phyloP scores from a whole-genome alignment of 495 filamentous ascomycete genomes.

The Penicillium bialowiezense region DNA sequence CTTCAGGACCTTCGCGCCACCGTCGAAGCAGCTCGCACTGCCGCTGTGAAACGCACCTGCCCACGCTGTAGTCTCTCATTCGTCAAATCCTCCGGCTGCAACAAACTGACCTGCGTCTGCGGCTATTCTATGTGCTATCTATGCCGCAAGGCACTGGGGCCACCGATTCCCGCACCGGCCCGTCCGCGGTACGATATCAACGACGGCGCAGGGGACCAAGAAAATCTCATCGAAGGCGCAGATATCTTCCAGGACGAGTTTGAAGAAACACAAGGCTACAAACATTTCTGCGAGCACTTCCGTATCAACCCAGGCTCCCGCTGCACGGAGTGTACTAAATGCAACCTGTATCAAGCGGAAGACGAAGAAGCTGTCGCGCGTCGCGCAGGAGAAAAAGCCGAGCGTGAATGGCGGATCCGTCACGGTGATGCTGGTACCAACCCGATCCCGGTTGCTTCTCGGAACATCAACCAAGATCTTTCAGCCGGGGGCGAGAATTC shows the following conservation, averaged over 20 bases:
- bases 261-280: constrained; percentile 66
- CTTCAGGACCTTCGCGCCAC: constrained; percentile 74
- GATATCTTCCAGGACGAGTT: constrained; percentile 26
- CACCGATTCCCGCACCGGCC: constrained; percentile 15
- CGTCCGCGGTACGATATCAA: constrained; percentile 7
- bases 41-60: constrained; percentile 93
- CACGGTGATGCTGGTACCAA: constrained; percentile 45
- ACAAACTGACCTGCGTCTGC: constrained; percentile 96
- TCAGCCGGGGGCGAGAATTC: constrained; percentile 17
- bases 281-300: constrained; percentile 95
- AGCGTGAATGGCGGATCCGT: constrained; percentile 72
- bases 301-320: constrained; percentile 62
- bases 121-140: constrained; percentile 98
- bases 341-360: constrained; percentile 86
- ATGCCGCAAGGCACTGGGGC: constrained; percentile 58
- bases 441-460: constrained; percentile 15
- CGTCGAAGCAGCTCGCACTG: constrained; percentile 85
- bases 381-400: constrained; percentile 74
- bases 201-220: constrained; percentile 10
- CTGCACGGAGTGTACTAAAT: constrained; percentile 78
- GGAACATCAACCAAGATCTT: constrained; percentile 38
- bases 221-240: constrained; percentile 9
- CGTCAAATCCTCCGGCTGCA: constrained; percentile 89
- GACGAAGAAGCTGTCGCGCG: constrained; percentile 76
- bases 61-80: constrained; percentile 86